A percentile compares a stretch with the other conserved stretches of the same genome.
Evolutionary conservation across 768 basidiomycete genomes (phyloP).

Genomic region (Rhodocollybia butyracea): DNA sequence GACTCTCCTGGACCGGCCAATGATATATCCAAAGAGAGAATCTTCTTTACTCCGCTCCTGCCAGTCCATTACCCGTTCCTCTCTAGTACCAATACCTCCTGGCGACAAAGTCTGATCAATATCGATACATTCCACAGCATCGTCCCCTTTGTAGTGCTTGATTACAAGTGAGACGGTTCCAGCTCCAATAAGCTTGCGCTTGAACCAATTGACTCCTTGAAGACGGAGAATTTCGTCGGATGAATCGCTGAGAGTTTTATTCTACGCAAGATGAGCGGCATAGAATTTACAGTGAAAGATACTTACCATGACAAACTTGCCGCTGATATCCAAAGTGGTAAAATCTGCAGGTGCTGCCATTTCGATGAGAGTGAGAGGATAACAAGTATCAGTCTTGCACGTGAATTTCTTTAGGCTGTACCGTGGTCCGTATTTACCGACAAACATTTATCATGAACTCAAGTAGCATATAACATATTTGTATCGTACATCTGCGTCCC

Average conservation of each 20-base stretch:
- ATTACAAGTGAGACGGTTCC: constrained; percentile 58
- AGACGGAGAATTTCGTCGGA: constrained; percentile 62
- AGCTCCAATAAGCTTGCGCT: constrained; percentile 54
- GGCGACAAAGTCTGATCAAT: constrained; percentile 42
- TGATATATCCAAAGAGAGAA: constrained; percentile 56
- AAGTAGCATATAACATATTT: too few relatives aligned
- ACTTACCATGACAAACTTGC: constrained; percentile 60
- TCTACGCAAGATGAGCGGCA: constrained; percentile 34
- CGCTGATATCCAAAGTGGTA: constrained; percentile 57
- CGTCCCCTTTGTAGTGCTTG: constrained; percentile 63
- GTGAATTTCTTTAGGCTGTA: too few relatives aligned
- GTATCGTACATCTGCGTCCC: too few relatives aligned
- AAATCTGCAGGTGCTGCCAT: constrained; percentile 70
- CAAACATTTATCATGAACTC: too few relatives aligned
- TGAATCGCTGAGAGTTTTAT: constrained; percentile 61
- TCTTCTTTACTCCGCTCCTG: constrained; percentile 59
- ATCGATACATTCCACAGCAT: constrained; percentile 60
- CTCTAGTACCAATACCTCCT: constrained; percentile 1
- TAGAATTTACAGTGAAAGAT: background rate
- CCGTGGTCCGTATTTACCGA: too few relatives aligned
- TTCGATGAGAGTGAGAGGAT: background rate
- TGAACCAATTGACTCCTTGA: constrained; percentile 75
- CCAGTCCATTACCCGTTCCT: constrained; percentile 28
- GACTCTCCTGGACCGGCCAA: constrained; percentile 51
- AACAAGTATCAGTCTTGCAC: too few relatives aligned